phyloP scores from a whole-genome alignment of 139 green algal genomes.

The Ostreobium quekettii region DNA sequence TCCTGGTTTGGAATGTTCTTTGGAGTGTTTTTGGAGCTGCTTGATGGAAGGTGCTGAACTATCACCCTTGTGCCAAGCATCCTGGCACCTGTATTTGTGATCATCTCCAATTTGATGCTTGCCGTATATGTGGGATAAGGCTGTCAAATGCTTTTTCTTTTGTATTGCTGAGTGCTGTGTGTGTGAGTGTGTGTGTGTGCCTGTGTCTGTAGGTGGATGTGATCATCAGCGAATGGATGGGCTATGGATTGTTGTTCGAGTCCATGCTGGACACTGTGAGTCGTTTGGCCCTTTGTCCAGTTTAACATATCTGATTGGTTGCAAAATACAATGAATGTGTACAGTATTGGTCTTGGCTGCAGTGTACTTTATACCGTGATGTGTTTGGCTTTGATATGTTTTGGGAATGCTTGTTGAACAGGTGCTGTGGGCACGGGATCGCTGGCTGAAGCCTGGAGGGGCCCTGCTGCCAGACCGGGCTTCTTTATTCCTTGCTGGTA shows the following conservation, averaged over 20 bases:
- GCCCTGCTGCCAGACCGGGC: constrained; percentile 83
- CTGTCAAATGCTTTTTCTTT: too few relatives aligned
- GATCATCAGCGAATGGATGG: constrained; percentile 97
- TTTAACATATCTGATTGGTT: neutral
- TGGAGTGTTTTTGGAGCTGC: too few relatives aligned
- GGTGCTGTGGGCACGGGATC: constrained; percentile 33
- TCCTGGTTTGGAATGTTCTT: too few relatives aligned
- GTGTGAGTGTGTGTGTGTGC: too few relatives aligned
- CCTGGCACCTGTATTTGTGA: too few relatives aligned
- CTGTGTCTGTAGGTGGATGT: too few relatives aligned
- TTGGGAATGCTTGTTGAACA: constrained; percentile 1
- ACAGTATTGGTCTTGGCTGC: neutral
- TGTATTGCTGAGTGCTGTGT: too few relatives aligned
- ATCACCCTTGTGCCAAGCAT: too few relatives aligned
- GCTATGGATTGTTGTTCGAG: constrained; percentile 95
- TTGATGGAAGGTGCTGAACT: too few relatives aligned
- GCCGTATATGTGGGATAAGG: too few relatives aligned
- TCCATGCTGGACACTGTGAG: constrained; percentile 85
- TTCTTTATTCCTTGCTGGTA: constrained; percentile 63
- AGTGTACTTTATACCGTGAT: too few relatives aligned
- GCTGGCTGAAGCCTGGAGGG: constrained; percentile 73
- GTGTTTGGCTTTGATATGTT: neutral
- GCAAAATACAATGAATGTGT: neutral
- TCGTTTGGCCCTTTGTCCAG: neutral
- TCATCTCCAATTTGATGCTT: too few relatives aligned